These are phyloP conservation scores for Trametes gibbosa DNA, from an alignment of 768 basidiomycete species.

Conservation along the genomic window DNA sequence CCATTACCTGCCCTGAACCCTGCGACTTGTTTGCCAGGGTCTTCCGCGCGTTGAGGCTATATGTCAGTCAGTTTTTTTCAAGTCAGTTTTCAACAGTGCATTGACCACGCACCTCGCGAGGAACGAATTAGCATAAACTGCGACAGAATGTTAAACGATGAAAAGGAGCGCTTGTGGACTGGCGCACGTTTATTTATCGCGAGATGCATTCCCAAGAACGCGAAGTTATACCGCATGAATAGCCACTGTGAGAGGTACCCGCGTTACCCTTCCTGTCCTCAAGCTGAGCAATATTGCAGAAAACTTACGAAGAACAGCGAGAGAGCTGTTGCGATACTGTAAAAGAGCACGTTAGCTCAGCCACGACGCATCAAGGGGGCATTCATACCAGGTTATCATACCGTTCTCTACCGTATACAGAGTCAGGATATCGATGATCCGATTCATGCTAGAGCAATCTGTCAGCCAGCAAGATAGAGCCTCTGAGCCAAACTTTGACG, in stretches of 20 bases:
- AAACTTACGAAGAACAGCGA: conserved; percentile 26
- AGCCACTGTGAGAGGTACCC: conserved; percentile 21
- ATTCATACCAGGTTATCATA: conserved; percentile 23
- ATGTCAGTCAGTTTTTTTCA: not conserved
- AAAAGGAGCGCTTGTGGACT: too few species aligned
- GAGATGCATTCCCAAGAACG: conserved; percentile 29
- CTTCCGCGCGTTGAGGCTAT: conserved; percentile 17
- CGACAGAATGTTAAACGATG: not conserved
- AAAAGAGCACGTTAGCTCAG: not conserved
- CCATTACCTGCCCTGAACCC: not conserved
- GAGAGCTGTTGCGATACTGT: conserved; percentile 22
- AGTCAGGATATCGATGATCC: conserved; percentile 22
- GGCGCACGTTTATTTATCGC: conserved; percentile 27
- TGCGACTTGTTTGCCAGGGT: conserved; percentile 7
- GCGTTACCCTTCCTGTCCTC: too few species aligned
- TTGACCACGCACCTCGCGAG: conserved; percentile 22
- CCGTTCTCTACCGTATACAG: conserved; percentile 28
- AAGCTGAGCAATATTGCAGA: not conserved
- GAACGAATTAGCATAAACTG: conserved; percentile 29
- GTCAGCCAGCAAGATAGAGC: not conserved
- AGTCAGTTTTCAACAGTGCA: not conserved
- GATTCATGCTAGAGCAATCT: conserved; percentile 19
- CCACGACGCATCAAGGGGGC: not conserved
- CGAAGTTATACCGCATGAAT: conserved; percentile 23
- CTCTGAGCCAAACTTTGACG: not conserved